These are phyloP conservation scores for Hypoxylon fragiforme DNA, from an alignment of 495 filamentous ascomycete genomes.

Conservation along the genomic window DNA sequence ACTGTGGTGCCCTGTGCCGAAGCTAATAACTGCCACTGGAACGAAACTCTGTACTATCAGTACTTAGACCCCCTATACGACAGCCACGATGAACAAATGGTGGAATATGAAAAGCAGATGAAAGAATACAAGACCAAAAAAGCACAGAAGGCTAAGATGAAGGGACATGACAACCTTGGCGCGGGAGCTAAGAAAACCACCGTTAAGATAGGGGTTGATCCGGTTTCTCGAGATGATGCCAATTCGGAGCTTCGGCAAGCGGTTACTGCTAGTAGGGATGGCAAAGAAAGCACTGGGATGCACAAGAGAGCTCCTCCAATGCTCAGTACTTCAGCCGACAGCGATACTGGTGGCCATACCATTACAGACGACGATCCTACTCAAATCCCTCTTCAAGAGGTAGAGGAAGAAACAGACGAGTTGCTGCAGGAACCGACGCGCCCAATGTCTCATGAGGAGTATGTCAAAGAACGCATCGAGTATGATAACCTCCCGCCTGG, in stretches of 20 bases:
- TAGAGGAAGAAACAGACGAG: slow-evolving; percentile 24
- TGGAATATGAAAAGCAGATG: slow-evolving; percentile 41
- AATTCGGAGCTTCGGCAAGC: background rate
- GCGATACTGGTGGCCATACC: background rate
- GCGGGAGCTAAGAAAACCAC: slow-evolving; percentile 1
- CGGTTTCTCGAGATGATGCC: background rate
- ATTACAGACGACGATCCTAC: background rate
- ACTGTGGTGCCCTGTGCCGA: slow-evolving; percentile 68
- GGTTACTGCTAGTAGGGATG: background rate
- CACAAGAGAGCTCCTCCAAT: slow-evolving; percentile 15
- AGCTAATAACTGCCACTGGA: slow-evolving; percentile 69
- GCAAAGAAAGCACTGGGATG: background rate
- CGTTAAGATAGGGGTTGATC: slow-evolving; percentile 5
- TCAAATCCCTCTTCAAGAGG: slow-evolving; percentile 34
- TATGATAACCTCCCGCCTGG: slow-evolving; percentile 69
- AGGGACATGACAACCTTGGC: slow-evolving; percentile 18
- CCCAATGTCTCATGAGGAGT: slow-evolving; percentile 66
- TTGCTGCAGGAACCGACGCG: slow-evolving; percentile 36
- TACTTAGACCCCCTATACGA: slow-evolving; percentile 55
- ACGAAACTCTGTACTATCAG: slow-evolving; percentile 66
- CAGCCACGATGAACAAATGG: slow-evolving; percentile 43
- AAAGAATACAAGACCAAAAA: slow-evolving; percentile 40
- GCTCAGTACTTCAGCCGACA: background rate
- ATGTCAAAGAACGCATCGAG: slow-evolving; percentile 58
- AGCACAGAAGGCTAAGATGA: slow-evolving; percentile 28